Percentiles rank a stretch among this genome's conserved stretches.
phyloP scores from a whole-genome alignment of 192 early-diverging fungal species.

The Coemansia sp. region DNA sequence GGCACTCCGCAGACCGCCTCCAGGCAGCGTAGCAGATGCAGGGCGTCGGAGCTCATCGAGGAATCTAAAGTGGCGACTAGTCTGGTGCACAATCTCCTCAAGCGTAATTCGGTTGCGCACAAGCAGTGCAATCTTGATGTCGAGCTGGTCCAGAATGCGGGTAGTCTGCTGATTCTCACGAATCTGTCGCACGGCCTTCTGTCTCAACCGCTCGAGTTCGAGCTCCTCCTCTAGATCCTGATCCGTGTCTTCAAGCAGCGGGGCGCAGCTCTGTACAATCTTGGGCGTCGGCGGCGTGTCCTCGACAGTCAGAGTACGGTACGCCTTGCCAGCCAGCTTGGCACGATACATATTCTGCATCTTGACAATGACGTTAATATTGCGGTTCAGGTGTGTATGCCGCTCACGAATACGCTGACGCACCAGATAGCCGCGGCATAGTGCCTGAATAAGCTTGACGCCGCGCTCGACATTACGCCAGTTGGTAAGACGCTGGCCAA shows the following conservation, averaged over 20 bases:
- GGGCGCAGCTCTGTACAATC: slow-evolving; percentile 78
- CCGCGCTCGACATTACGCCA: slow-evolving; percentile 37
- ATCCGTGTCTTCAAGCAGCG: slow-evolving; percentile 86
- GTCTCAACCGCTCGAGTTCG: slow-evolving; percentile 79
- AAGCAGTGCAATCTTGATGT: slow-evolving; percentile 94
- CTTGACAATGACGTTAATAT: slow-evolving; percentile 75
- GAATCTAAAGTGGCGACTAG: slow-evolving; percentile 52
- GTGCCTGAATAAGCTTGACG: slow-evolving; percentile 60
- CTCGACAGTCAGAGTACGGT: slow-evolving; percentile 66
- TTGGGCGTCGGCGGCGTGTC: slow-evolving; percentile 77
- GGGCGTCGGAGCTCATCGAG: slow-evolving; percentile 54
- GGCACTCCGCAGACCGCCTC: slow-evolving; percentile 24
- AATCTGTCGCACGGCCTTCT: slow-evolving; percentile 83
- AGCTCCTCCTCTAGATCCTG: slow-evolving; percentile 94
- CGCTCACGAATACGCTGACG: slow-evolving; percentile 60
- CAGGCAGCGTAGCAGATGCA: slow-evolving; percentile 4
- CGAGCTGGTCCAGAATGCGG: slow-evolving; percentile 78
- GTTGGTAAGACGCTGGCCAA: slow-evolving; percentile 25
- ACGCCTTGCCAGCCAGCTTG: slow-evolving; percentile 65
- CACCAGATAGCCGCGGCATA: slow-evolving; percentile 60
- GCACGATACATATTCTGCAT: slow-evolving; percentile 64
- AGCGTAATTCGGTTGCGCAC: slow-evolving; percentile 94
- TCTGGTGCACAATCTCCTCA: slow-evolving; percentile 80
- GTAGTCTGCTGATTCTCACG: slow-evolving; percentile 84
- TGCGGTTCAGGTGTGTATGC: slow-evolving; percentile 58